Evolutionary conservation across 208 protist species (phyloP), one percentile per base, ranked within the genome.

Genomic region (Kentomonas sorsogonicus): DNA sequence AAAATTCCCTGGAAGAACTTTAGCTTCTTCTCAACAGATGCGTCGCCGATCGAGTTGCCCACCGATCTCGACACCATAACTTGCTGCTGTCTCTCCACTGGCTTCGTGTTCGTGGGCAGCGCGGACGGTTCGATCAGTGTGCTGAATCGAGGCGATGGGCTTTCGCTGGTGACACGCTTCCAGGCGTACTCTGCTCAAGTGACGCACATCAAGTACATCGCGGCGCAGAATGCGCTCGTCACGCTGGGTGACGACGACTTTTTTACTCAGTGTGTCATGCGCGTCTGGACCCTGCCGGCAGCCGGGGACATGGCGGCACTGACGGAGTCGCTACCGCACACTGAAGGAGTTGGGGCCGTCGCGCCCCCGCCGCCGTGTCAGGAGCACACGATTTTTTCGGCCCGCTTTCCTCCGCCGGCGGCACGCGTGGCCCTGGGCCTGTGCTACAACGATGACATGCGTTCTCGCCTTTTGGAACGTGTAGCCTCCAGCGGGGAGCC

Each of bases 81-180:
- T 10, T 23, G 74, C 53, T 75, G 65, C 52, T 86, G 84, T 34
- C 83, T 86, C 65, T 88, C 85, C 11, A 64, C 82, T n/a, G 79
- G 86, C 45, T 58, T 74, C 16, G 50, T 97, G 25, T 83, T 96
- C 38, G 74, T 95, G 39, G 93, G 91, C 27, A 88, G 87, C 73
- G 53, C 59, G 52, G 72, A 91, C 18, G 92, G 93, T 4, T n/a
- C 18, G 38, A 9, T 43, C 38, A 22, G 11, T n/a, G 18, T 43
- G 3, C 13, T 43, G 2, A 16, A 43, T n/a, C 38, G 38, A 4
- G 15, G 38, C 38, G 38, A 43, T n/a, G n/a, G n/a, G n/a, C 38
- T 22, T n/a, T 22, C 38, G 15, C 38, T n/a, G 3, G 38, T 43
- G 38, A 9, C 18, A 3, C 15, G 11, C 33, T 96, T 97, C 57